phyloP scores from a whole-genome alignment of 2,329 filamentous ascomycete genomes.

The Ceratocystis albifundus region DNA sequence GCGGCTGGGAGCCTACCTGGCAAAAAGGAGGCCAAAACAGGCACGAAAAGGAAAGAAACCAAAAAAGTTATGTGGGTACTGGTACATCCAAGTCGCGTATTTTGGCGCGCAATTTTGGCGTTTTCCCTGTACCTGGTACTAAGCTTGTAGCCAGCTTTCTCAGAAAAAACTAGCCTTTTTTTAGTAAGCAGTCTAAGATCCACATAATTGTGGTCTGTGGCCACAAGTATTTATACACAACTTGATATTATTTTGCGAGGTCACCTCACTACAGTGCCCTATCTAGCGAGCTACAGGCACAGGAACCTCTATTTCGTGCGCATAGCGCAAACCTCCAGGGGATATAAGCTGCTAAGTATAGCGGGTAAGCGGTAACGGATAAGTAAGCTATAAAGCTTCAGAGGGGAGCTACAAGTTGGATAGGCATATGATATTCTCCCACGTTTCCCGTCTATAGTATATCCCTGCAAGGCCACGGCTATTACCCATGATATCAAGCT shows the following conservation, averaged over 20 bases:
- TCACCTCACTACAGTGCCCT: neutral
- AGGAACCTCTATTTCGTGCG: neutral
- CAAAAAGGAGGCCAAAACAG: slow-evolving; percentile 19
- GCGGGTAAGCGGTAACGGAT: neutral
- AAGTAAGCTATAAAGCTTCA: neutral
- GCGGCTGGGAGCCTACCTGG: slow-evolving; percentile 22
- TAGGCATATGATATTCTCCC: neutral
- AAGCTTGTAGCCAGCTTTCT: neutral
- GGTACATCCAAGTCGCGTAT: slow-evolving; percentile 13
- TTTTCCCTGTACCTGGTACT: slow-evolving; percentile 16
- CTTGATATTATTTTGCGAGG: neutral
- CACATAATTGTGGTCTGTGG: neutral
- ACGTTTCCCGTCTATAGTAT: neutral
- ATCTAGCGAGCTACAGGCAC: neutral
- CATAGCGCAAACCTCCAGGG: neutral
- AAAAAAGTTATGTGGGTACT: slow-evolving; percentile 10
- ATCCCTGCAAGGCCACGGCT: slow-evolving; percentile 8
- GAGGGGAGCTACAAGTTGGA: neutral
- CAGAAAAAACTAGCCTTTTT: neutral
- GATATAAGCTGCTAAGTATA: neutral
- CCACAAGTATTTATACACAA: neutral
- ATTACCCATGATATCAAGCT: too few species aligned
- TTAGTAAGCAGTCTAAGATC: neutral
- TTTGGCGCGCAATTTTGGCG: slow-evolving; percentile 10
- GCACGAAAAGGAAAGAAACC: neutral